Base-by-base conservation (phyloP, 768 basidiomycete genomes). In the Suillus clintonianus region DNA sequence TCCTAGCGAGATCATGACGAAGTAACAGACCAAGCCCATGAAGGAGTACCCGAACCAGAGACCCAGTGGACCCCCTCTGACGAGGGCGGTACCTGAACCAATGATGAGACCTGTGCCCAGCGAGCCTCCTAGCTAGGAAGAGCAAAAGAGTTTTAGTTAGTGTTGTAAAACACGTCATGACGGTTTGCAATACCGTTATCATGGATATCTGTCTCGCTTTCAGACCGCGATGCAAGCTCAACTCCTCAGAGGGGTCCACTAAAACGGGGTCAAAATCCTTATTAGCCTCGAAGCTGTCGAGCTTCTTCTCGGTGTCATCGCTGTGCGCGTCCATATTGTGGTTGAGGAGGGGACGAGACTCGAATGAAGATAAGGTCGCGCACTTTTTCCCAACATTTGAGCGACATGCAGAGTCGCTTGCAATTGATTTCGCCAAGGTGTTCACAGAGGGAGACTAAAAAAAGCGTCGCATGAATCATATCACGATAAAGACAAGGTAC, bases 81-180 rank as follows among this genome's bases (percentile, higher is more conserved):
- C 75, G 17, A 89, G 76, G 9, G 86, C 87, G 24, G 86, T 86
- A 2, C 85, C 86, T 34, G 85, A 87, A 24, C 82, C 82, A 54
- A 87, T 86, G 67, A 85, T 83, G 19, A 86, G 75, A 57, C 85
- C 83, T 27, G 85, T 85, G 15, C 85, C 83, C 6, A 84, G 76
- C n/a, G 83, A 82, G 48, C 81, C 80, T 9, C 82, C 83, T 19
- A 84, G 76, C 80, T 80, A 59, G 47, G 17, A 7, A 39, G 13
- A 37, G 8, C 8, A 8, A 22, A 24, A 37, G 37, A 27, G 41
- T 48, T 36, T 53, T 1, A n/a, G 54, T 54, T 22, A 19, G 32
- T 19, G 24, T 15, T 15, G n/a, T 14, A 45, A 47, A 9, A 37
- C 10, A 15, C 14, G 30, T 27, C 8, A 39, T 22, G 3, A 39